These are phyloP conservation scores for Penicillium atrosanguineum DNA, from an alignment of 495 filamentous ascomycete species.

Conservation along the genomic window DNA sequence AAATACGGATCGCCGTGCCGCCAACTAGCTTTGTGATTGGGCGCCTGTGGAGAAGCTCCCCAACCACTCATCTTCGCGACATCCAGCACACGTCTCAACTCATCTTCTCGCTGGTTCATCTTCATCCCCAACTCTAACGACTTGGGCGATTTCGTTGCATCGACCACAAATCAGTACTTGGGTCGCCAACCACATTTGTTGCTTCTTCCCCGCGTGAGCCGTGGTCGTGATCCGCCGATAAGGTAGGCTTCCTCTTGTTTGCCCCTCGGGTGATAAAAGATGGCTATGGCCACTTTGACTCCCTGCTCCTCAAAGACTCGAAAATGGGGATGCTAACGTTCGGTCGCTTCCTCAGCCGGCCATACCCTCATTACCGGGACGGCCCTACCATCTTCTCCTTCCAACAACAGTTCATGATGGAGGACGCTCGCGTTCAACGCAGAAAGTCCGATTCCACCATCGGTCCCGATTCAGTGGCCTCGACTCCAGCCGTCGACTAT, in stretches of 20 bases:
- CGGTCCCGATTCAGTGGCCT: constrained; percentile 27
- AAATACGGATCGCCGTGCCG: background rate
- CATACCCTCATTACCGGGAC: constrained; percentile 36
- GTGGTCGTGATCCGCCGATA: background rate
- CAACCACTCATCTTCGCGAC: background rate
- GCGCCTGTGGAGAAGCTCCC: background rate
- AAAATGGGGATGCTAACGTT: constrained; percentile 48
- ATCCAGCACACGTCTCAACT: background rate
- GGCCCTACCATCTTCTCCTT: constrained; percentile 45
- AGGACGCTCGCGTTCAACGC: constrained; percentile 26
- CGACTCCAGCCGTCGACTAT: constrained; percentile 21
- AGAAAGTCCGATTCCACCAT: constrained; percentile 27
- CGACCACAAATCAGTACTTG: background rate
- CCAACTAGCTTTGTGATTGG: background rate
- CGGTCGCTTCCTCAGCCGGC: constrained; percentile 42
- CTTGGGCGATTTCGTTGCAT: background rate
- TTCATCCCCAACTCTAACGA: background rate
- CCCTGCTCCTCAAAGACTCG: background rate
- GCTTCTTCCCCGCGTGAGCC: background rate
- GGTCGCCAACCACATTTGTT: background rate
- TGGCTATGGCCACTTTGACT: background rate
- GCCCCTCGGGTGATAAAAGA: background rate
- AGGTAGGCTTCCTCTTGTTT: background rate
- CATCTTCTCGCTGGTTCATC: background rate
- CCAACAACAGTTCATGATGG: constrained; percentile 45